These are phyloP conservation scores for Arthrobotrys iridis DNA, from an alignment of 2,329 filamentous ascomycete species.

Conservation along the genomic window DNA sequence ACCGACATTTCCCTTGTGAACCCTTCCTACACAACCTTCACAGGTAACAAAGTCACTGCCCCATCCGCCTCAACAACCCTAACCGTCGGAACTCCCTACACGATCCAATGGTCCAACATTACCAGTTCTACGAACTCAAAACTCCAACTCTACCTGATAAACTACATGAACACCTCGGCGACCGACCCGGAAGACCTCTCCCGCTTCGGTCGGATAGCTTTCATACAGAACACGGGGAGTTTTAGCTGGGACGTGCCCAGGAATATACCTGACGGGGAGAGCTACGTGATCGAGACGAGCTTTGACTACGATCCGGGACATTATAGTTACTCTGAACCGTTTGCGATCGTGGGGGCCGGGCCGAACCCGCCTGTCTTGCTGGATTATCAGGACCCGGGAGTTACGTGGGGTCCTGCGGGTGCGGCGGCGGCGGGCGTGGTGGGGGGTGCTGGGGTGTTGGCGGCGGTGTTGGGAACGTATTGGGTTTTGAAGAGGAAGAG, in stretches of 20 bases:
- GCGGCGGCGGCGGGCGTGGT: background rate
- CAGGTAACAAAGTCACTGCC: constrained; percentile 3
- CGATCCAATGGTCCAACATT: background rate
- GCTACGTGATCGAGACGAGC: background rate
- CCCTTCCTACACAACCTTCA: background rate
- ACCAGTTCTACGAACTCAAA: background rate
- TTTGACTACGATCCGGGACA: background rate
- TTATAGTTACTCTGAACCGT: constrained; percentile 11
- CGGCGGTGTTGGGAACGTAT: background rate
- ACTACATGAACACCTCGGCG: no score
- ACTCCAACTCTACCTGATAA: background rate
- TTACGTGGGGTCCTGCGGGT: background rate
- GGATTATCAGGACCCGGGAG: background rate
- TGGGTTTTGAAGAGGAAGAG: background rate
- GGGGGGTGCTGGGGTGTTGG: background rate
- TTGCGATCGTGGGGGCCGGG: background rate
- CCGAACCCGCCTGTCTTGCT: background rate
- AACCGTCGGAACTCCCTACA: background rate
- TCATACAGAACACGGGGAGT: background rate
- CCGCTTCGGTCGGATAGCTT: background rate
- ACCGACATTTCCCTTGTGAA: background rate
- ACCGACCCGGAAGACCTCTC: background rate
- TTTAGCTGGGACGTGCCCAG: background rate
- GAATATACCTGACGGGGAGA: background rate
- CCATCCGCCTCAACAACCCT: background rate